These are phyloP conservation scores for Corniculantispora saksenae DNA, from an alignment of 2,329 filamentous ascomycete species.

Conservation along the genomic window DNA sequence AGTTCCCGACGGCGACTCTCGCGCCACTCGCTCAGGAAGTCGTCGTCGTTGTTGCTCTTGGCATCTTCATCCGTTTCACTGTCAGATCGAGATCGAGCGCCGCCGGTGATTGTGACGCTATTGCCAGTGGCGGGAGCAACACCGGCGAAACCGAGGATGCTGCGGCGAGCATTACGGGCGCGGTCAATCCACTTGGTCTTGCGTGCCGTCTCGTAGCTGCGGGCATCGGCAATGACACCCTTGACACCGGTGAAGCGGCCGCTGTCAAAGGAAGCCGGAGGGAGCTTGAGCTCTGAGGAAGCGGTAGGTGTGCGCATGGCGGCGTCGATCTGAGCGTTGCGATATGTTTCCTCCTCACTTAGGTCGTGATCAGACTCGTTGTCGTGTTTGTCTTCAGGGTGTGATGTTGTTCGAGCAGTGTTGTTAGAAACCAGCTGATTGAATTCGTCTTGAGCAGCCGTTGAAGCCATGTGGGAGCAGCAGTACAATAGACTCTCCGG, in stretches of 20 bases:
- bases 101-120: conserved; percentile 32
- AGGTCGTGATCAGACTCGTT: conserved; percentile 52
- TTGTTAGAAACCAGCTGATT: conserved; percentile 62
- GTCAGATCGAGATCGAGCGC: conserved; percentile 38
- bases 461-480: conserved; percentile 44
- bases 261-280: conserved; percentile 63
- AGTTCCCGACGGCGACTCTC: conserved; percentile 78
- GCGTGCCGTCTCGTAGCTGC: conserved; percentile 71
- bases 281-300: conserved; percentile 58
- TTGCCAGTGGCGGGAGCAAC: conserved; percentile 26
- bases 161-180: conserved; percentile 54
- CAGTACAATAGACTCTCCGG: not conserved
- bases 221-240: conserved; percentile 82
- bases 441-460: conserved; percentile 67
- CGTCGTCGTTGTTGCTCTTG: conserved; percentile 62
- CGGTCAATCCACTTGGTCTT: conserved; percentile 56
- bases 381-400: conserved; percentile 61
- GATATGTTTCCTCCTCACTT: conserved; percentile 58
- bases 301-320: conserved; percentile 64
- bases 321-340: conserved; percentile 58
- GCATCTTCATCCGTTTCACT: conserved; percentile 51
- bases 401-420: conserved; percentile 44
- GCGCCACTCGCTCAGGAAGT: conserved; percentile 83
- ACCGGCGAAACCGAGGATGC: conserved; percentile 53
- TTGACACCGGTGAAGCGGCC: conserved; percentile 79